These are phyloP conservation scores for Phytopythium montanum DNA, from an alignment of 352 stramenopile species.

Conservation along the genomic window DNA sequence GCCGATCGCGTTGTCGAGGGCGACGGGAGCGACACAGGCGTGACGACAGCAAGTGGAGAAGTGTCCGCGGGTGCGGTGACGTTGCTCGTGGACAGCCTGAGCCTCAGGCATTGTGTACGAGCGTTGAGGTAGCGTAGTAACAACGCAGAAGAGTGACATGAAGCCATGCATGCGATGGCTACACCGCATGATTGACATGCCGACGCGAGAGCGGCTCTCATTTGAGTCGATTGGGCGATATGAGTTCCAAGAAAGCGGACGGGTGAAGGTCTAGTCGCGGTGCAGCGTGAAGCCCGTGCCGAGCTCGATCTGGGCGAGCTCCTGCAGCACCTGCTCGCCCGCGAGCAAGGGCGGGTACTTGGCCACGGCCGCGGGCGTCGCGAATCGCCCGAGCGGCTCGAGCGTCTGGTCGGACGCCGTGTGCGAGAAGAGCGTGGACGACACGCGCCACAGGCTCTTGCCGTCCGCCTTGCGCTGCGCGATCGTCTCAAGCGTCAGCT, in stretches of 20 bases:
- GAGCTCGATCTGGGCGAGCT: constrained; percentile 86
- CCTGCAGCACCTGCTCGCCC: constrained; percentile 83
- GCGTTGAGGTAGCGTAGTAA: too few relatives aligned
- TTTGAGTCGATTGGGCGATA: too few relatives aligned
- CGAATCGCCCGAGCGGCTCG: constrained; percentile 77
- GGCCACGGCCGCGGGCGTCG: constrained; percentile 46
- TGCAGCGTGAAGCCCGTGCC: constrained; percentile 72
- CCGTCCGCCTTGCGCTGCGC: constrained; percentile 55
- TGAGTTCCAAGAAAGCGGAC: too few relatives aligned
- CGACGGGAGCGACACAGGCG: too few relatives aligned
- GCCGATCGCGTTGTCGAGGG: constrained; percentile 12
- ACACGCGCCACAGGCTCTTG: constrained; percentile 89
- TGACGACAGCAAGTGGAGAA: too few relatives aligned
- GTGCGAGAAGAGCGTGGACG: constrained; percentile 91
- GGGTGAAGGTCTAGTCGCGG: constrained; percentile 55
- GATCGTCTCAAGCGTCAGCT: constrained; percentile 76
- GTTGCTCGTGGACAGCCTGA: too few relatives aligned
- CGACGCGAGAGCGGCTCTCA: too few relatives aligned
- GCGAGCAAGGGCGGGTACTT: constrained; percentile 85
- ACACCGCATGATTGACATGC: too few relatives aligned
- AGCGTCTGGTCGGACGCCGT: constrained; percentile 87
- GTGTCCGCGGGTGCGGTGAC: too few relatives aligned
- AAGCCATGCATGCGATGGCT: too few relatives aligned
- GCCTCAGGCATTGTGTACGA: too few relatives aligned
- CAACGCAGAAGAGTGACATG: neutral